Evolutionary conservation across 495 filamentous ascomycete species (phyloP), one percentile per base, ranked within the genome.

Genomic region (Lentithecium fluviatile): DNA sequence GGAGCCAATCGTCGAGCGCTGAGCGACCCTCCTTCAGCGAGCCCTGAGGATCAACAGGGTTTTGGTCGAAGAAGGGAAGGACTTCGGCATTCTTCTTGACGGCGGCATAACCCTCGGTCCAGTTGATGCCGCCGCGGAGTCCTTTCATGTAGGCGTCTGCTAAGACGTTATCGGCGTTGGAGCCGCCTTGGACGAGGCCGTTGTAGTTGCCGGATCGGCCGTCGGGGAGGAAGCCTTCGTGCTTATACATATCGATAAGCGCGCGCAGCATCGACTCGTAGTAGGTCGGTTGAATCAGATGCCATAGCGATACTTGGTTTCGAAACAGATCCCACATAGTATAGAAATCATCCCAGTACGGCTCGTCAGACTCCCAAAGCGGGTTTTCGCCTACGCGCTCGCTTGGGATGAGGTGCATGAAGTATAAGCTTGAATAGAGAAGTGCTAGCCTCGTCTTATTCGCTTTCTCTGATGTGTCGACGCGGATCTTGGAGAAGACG

Each of bases 101-200:
- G 1, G 73, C 73, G 7, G 64, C 58, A 54, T 74, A 75, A 4
- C 64, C 73, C 19, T 71, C 71, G 0, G 62, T 70, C 73, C 73
- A 75, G 49, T 74, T 73, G 55, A 75, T 68, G 10, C 46, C 61
- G 1, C 67, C 69, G 20, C 62, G 40, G 3, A 75, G 37, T 0
- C 64, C 67, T 46, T 75, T 75, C 51, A 75, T 70, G 52, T 75
- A 75, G 4, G 73, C 73, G 52, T 75, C 73, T 11, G 73, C 73
- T 7, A 75, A 69, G 1, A 72, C 71, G 52, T 71, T 73, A 58
- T 75, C 73, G 10, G 71, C 73, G 45, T 75, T 73, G 10, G 66
- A 71, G 12, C 73, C 73, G 2, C 73, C 73, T 58, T 75, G 73
- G 3, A 71, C 67, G 1, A 69, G 53, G 15, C 73, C 73, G 51